Evolutionary conservation across 805 yeast genomes (phyloP), one percentile per base, ranked within the genome.

Genomic region (Candida manassasensis): DNA sequence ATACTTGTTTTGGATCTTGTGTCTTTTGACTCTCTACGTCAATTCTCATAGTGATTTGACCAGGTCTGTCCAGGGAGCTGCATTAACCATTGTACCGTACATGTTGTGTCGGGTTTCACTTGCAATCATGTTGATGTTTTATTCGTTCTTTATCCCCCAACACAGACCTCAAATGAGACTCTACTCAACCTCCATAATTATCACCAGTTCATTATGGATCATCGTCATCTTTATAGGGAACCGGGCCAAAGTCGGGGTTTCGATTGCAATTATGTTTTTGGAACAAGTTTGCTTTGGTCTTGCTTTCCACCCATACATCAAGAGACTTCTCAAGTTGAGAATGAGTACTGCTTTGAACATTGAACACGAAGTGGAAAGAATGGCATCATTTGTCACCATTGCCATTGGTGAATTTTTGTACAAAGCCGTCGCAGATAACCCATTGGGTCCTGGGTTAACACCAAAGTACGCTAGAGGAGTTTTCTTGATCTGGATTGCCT

Each of bases 301-400:
- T 1, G 47, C 64, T 21, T 73, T 63, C 43, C 78, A 71, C 41
- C 82, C 83, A 3, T 42, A 50, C 49, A 55, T 63, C 38, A 75
- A 75, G 46, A 61, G 49, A 21, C n/a, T 52, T 13, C 37, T 77
- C 41, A 54, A 61, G 8, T 49, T 72, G 35, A 63, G 61, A 10
- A 68, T 64, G 37, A 68, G 81, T 8, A 76, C 85, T 0, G 84
- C 84, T 1, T 50, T 78, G 40, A 77, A 77, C 48, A 75, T 80
- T 37, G 84, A 78, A 43, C 84, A 79, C 48, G 83, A 78, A 48
- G 80, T 76, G 18, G 85, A 80, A 47, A 52, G 85, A 37, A 67
- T 63, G 45, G 66, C 72, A 2, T 75, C 79, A 0, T 79, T 79
- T 47, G 77, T 65, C 36, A 69, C 78, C 43, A 78, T 80, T 53